Conservation (phyloP, 1,284 basidiomycete species). For the Coriolopsis trogii region DNA sequence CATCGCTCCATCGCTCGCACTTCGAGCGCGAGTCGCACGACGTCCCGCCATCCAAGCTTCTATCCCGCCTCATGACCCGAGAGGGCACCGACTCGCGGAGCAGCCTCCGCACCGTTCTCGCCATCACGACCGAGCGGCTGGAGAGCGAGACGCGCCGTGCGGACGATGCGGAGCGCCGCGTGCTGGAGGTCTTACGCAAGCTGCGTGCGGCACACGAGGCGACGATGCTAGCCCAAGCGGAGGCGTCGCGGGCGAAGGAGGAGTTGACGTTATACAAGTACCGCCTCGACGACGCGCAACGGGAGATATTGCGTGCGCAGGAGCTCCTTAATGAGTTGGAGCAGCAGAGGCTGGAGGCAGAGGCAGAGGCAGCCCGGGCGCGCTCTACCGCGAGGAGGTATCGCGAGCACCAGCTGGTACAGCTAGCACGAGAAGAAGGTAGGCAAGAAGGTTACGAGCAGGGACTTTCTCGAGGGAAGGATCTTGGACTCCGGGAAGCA, state of each 20-base stretch:
- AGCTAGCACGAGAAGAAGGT: constrained; percentile 47
- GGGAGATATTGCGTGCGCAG: constrained; percentile 50
- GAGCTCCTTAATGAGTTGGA: constrained; percentile 47
- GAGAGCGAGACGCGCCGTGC: constrained; percentile 48
- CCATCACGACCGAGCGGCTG: constrained; percentile 42
- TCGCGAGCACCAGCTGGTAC: constrained; percentile 45
- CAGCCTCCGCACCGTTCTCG: constrained; percentile 41
- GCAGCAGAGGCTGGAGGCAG: constrained; percentile 44
- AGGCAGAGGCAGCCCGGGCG: constrained; percentile 47
- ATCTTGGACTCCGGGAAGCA: constrained; percentile 27
- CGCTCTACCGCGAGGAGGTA: constrained; percentile 44
- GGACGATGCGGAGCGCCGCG: constrained; percentile 47
- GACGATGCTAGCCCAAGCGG: constrained; percentile 44
- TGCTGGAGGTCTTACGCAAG: constrained; percentile 46
- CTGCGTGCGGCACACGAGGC: constrained; percentile 44
- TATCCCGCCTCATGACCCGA: constrained; percentile 37
- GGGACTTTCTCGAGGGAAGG: constrained; percentile 39
- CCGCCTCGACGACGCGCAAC: constrained; percentile 50
- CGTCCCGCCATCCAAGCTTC: constrained; percentile 25
- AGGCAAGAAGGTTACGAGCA: constrained; percentile 43
- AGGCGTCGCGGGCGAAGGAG: constrained; percentile 42
- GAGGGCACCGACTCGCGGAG: constrained; percentile 44
- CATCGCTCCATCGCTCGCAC: constrained; percentile 15
- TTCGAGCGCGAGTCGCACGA: constrained; percentile 21
- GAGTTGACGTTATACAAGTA: constrained; percentile 49